Conservation (phyloP, 208 protist species). For the Wallacemonas sp. region DNA sequence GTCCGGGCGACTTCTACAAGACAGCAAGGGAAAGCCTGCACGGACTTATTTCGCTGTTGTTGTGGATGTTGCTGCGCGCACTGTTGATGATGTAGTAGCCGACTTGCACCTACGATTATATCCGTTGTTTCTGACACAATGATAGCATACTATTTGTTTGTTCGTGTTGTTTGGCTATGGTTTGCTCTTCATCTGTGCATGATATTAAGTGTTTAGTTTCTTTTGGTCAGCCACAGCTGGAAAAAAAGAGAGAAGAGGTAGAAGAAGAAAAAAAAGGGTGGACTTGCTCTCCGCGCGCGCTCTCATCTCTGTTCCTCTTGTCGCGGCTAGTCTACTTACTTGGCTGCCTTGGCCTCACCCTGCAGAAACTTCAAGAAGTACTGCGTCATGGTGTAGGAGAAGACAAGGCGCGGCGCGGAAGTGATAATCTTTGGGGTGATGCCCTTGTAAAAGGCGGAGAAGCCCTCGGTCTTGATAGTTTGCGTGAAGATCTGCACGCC, state of each 20-base stretch:
- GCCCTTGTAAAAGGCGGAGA: constrained; percentile 84
- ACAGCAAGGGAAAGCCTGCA: not conserved
- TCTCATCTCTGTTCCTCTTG: no score
- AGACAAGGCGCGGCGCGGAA: constrained; percentile 74
- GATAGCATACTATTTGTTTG: no score
- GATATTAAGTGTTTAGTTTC: no score
- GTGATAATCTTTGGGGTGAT: constrained; percentile 80
- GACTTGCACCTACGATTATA: no score
- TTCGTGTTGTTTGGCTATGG: no score
- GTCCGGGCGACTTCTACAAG: not conserved
- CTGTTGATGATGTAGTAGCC: no score
- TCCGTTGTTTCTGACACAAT: no score
- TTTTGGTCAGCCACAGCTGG: no score
- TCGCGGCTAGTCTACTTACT: constrained; percentile 4
- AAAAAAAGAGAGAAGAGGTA: not conserved
- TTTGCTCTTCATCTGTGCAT: no score
- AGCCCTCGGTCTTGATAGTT: constrained; percentile 58
- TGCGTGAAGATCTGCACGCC: constrained; percentile 54
- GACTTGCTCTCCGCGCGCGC: not conserved
- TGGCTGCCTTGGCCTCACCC: constrained; percentile 2
- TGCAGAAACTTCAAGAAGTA: constrained; percentile 66
- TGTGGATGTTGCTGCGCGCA: no score
- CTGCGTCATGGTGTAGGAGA: constrained; percentile 88
- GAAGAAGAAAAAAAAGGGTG: not conserved
- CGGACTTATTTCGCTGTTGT: no score